Conservation (phyloP, 1,284 basidiomycete species). For the Grifola frondosa region DNA sequence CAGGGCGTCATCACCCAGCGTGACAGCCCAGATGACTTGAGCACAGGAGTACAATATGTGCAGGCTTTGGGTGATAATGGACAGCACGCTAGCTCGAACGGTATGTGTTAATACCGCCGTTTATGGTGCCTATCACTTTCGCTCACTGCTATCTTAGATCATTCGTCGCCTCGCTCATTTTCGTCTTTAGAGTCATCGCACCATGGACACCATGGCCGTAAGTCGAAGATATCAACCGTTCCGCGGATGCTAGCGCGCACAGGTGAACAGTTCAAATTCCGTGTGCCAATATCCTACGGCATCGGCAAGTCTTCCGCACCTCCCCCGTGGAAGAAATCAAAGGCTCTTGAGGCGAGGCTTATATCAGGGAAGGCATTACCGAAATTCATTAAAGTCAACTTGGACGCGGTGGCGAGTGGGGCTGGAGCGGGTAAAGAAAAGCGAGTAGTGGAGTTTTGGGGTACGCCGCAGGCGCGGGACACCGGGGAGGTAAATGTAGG, state of each 20-base stretch:
- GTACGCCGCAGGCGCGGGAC: constrained; percentile 50
- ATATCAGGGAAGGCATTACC: constrained; percentile 57
- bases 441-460: constrained; percentile 54
- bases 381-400: constrained; percentile 54
- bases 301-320: too few species aligned
- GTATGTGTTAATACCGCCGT: constrained; percentile 10
- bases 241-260: constrained; percentile 53
- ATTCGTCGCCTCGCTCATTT: constrained; percentile 47
- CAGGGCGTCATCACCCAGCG: constrained; percentile 42
- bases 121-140: not conserved
- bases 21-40: constrained; percentile 54
- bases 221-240: constrained; percentile 21
- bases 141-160: constrained; percentile 19
- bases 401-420: constrained; percentile 36
- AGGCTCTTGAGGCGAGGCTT: constrained; percentile 45
- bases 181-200: constrained; percentile 61
- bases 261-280: constrained; percentile 63
- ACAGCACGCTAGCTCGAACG: constrained; percentile 11
- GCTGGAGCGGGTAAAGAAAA: constrained; percentile 31
- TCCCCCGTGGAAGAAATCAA: constrained; percentile 19
- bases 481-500: constrained; percentile 58
- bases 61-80: constrained; percentile 56
- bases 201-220: constrained; percentile 32
- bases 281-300: constrained; percentile 40
- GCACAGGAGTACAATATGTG: constrained; percentile 67